phyloP scores from a whole-genome alignment of 169 alveolate species.

The Babesia ovata region DNA sequence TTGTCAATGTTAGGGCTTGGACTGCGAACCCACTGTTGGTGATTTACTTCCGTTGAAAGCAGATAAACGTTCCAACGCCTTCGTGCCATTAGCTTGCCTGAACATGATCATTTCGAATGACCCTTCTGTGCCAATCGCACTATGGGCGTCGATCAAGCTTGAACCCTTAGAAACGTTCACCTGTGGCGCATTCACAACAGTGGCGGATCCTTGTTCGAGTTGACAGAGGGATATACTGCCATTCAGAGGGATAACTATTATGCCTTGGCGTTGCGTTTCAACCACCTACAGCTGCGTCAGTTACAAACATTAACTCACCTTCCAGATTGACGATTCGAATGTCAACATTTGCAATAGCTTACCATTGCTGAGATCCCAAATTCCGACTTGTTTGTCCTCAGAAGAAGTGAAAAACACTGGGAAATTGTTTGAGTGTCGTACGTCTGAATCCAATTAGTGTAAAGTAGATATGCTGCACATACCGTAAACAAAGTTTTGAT shows the following conservation, averaged over 20 bases:
- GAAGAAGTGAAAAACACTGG: conserved; percentile 55
- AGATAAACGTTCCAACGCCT: conserved; percentile 43
- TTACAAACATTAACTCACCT: conserved; percentile 11
- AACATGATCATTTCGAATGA: conserved; percentile 46
- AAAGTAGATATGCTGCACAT: neutral
- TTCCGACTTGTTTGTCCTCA: conserved; percentile 59
- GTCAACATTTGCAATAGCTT: conserved; percentile 20
- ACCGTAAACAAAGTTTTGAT: conserved; percentile 60
- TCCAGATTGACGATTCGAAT: conserved; percentile 60
- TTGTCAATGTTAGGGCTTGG: neutral
- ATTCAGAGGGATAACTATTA: conserved; percentile 32
- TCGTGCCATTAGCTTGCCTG: conserved; percentile 33
- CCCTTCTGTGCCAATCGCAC: neutral
- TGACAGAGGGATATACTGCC: conserved; percentile 55
- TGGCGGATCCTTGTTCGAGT: conserved; percentile 8
- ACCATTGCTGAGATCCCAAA: conserved; percentile 52
- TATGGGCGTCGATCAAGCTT: too few relatives aligned
- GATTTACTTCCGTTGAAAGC: conserved; percentile 4
- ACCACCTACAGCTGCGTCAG: conserved; percentile 18
- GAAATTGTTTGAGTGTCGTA: conserved; percentile 27
- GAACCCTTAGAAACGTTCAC: neutral
- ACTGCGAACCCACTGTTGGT: neutral
- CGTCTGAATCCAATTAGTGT: conserved; percentile 23
- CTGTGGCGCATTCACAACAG: neutral
- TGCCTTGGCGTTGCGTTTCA: conserved; percentile 37